Evolutionary conservation across 176 grass and related monocot species (phyloP), one percentile per base, ranked within the genome.

Genomic region (Canna indica): DNA sequence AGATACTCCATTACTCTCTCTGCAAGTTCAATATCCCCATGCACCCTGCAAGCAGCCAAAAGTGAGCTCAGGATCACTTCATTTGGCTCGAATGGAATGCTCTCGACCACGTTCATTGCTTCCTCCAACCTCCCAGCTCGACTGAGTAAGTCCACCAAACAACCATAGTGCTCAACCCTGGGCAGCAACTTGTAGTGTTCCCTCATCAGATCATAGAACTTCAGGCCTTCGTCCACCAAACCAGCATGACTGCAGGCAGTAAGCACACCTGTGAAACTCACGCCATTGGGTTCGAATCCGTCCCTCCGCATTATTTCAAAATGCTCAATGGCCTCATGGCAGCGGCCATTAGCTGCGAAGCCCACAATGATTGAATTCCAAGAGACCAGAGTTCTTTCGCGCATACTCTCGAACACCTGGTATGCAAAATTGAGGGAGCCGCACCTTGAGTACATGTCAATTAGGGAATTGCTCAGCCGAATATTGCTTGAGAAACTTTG

Each of bases 31-130:
- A 88, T 24, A 32, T 86, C 62, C 1, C 84, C 63, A 22, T 91
- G 72, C 73, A 80, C 78, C 73, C 78, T 82, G 74, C 88, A 88
- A 11, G 87, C 85, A 0, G 88, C 72, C 0, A 96, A 78, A 57
- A 96, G 81, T 4, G 91, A 84, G 27, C 91, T 76, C 0, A 96
- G 76, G 50, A 96, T 85, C 36, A 88, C 88, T 47, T 96, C 83
- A 12, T 91, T 96, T 8, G 88, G 85, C 18, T 38, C 63, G 78
- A 86, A 61, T 1, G 79, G 76, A 85, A 91, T 96, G 15, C 72
- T 26, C 22, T 56, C 47, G 0, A 88, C 78, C 48, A 86, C 57
- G 1, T 17, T 50, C 80, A 88, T 81, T 0, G 83, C 83, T 47
- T 91, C 76, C 0, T 83, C 81, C 3, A 91, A 73, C 11, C 76